Base-by-base conservation (phyloP, 1,139 yeast species). In the Nadsonia starkeyi-henricii region DNA sequence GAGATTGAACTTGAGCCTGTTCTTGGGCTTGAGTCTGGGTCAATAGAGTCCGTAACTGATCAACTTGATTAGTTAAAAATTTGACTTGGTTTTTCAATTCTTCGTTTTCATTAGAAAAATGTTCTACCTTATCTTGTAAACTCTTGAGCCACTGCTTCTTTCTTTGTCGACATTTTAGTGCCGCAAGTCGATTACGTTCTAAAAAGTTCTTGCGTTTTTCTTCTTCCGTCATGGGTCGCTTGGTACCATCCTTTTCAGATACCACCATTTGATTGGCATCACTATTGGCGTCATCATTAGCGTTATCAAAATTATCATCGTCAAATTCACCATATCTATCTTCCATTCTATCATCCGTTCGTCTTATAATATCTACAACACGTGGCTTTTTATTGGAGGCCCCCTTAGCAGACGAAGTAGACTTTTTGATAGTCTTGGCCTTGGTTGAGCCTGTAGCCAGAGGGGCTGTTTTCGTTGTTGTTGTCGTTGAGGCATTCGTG, bases 111-210 rank as follows among this genome's bases (percentile, higher is more conserved):
- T 73, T 64, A 20, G 85, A 74, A 62, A 79, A 85, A 57, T 76
- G 81, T 72, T 73, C 63, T 75, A 72, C 68, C 61, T 88, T 94
- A 45, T 74, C 78, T 62, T 89, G 95, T 77, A 91, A 81, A 56
- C 81, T 83, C 51, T 78, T 81, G 43, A 86, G 75, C 72, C 85
- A 82, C 62, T 85, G 89, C 68, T 93, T 91, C 73, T 91, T 93
- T 48, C 96, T 77, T 65, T 85, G 95, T 51, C 99, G 78, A 69
- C 97, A 93, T 64, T 88, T 89, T 41, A 93, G 79, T 0, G 98
- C 98, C 0, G 99, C 99, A 15, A 91, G 78, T 53, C 98, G 74
- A 63, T 91, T 91, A 53, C 97, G 73, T 62, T 91, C 98, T 55
- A 91, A 67, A 58, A 91, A 91, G 55, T 75, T 81, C 62, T 79